Percentiles rank a stretch among this genome's conserved stretches.
phyloP scores from a whole-genome alignment of 148 eudicot genomes.

The Amaranthus palmeri region DNA sequence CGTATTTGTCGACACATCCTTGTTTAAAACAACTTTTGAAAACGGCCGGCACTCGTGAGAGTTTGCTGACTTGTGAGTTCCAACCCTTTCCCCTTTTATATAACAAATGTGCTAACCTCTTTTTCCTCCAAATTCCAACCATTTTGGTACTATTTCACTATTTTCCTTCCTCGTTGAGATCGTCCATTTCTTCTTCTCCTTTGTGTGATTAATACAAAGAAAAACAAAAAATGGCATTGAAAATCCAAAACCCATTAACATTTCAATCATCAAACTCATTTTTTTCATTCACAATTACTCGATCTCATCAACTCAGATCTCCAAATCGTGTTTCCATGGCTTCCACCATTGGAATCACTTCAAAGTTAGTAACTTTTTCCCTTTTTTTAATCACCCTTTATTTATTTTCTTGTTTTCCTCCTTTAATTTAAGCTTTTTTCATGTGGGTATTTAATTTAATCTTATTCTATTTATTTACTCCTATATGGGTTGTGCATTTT shows the following conservation, averaged over 20 bases:
- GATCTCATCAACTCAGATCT: slow-evolving; percentile 28
- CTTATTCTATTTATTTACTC: background rate
- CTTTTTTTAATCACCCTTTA: background rate
- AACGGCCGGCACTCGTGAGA: too few species aligned
- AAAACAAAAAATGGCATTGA: slow-evolving; percentile 27
- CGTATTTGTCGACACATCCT: too few species aligned
- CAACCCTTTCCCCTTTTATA: background rate
- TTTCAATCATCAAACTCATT: slow-evolving; percentile 13
- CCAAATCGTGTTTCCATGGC: slow-evolving; percentile 31
- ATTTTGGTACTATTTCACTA: slow-evolving; percentile 1
- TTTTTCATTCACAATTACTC: slow-evolving; percentile 9
- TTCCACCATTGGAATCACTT: slow-evolving; percentile 27
- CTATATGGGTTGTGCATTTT: background rate
- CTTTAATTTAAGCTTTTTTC: background rate
- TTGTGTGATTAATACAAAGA: background rate
- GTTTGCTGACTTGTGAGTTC: too few species aligned
- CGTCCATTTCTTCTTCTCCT: slow-evolving; percentile 9
- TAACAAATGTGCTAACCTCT: background rate
- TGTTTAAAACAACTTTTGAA: too few species aligned
- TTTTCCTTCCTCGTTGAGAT: slow-evolving; percentile 24
- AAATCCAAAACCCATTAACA: slow-evolving; percentile 20
- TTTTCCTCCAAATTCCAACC: background rate
- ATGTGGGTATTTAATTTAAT: slow-evolving; percentile 4
- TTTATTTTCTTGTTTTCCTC: background rate
- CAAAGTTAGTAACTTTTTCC: slow-evolving; percentile 22